phyloP scores from a whole-genome alignment of 805 yeast species.

The Monosporozyma solicola region DNA sequence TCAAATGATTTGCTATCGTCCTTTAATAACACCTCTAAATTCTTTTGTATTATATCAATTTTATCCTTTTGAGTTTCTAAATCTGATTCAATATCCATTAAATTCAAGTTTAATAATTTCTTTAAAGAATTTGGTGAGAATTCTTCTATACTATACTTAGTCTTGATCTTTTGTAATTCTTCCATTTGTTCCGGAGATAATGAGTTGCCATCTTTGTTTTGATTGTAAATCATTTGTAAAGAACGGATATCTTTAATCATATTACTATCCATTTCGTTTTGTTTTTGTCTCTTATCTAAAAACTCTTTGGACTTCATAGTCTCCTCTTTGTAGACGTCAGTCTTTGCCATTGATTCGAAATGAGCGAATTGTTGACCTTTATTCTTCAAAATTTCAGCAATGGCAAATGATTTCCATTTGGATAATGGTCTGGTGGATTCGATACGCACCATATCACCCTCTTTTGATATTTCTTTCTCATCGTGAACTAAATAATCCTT shows the following conservation, averaged over 20 bases:
- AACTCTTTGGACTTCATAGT: slow-evolving; percentile 45
- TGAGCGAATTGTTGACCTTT: slow-evolving; percentile 87
- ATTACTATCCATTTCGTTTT: slow-evolving; percentile 19
- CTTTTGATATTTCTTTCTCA: slow-evolving; percentile 82
- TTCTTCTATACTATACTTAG: slow-evolving; percentile 37
- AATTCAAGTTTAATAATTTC: slow-evolving; percentile 34
- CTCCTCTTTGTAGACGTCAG: slow-evolving; percentile 61
- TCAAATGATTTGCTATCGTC: slow-evolving; percentile 30
- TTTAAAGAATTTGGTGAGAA: slow-evolving; percentile 38
- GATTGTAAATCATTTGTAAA: slow-evolving; percentile 18
- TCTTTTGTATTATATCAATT: slow-evolving; percentile 31
- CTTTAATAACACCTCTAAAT: slow-evolving; percentile 30
- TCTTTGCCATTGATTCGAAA: slow-evolving; percentile 66
- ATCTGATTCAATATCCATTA: slow-evolving; percentile 24
- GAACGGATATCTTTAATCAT: slow-evolving; percentile 24
- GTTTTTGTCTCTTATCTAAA: slow-evolving; percentile 37
- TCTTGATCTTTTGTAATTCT: slow-evolving; percentile 33
- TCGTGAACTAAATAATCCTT: slow-evolving; percentile 89
- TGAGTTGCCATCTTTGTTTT: background rate
- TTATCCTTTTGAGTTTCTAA: slow-evolving; percentile 22
- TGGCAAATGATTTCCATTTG: slow-evolving; percentile 74
- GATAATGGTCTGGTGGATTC: slow-evolving; percentile 83
- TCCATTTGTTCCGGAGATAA: slow-evolving; percentile 6
- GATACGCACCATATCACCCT: slow-evolving; percentile 91
- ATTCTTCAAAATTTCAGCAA: slow-evolving; percentile 82